Conservation (phyloP, 2,329 filamentous ascomycete species). For the Fusarium dlaminii region DNA sequence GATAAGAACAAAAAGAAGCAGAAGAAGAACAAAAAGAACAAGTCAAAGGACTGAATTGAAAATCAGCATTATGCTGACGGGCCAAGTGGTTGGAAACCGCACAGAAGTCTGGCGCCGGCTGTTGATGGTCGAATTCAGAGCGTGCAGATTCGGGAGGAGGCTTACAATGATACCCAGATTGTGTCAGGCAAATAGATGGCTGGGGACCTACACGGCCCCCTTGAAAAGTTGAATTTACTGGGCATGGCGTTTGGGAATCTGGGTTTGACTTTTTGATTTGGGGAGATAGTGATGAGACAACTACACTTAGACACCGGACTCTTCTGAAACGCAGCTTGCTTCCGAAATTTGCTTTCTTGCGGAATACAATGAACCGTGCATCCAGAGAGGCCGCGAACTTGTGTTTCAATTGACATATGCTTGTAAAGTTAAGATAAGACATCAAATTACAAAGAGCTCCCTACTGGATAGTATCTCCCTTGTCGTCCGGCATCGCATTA, state of each 20-base stretch:
- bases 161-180: slow-evolving; percentile 20
- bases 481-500: neutral
- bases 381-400: too few relatives aligned
- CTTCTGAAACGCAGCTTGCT: neutral
- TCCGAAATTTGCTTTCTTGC: neutral
- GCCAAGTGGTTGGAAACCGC: neutral
- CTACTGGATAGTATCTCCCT: neutral
- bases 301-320: neutral
- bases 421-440: neutral
- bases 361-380: neutral
- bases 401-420: neutral
- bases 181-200: neutral
- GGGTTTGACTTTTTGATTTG: neutral
- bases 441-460: neutral
- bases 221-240: slow-evolving; percentile 12
- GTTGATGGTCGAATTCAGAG: neutral
- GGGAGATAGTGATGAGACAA: neutral
- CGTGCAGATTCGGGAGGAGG: neutral
- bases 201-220: neutral
- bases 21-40: slow-evolving; percentile 48
- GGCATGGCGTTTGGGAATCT: slow-evolving; percentile 26
- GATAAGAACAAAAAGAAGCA: slow-evolving; percentile 47
- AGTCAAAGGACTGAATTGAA: slow-evolving; percentile 39
- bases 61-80: neutral
- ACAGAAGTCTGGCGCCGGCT: neutral